These are phyloP conservation scores for Russula foetens DNA, from an alignment of 768 basidiomycete genomes.

Conservation along the genomic window DNA sequence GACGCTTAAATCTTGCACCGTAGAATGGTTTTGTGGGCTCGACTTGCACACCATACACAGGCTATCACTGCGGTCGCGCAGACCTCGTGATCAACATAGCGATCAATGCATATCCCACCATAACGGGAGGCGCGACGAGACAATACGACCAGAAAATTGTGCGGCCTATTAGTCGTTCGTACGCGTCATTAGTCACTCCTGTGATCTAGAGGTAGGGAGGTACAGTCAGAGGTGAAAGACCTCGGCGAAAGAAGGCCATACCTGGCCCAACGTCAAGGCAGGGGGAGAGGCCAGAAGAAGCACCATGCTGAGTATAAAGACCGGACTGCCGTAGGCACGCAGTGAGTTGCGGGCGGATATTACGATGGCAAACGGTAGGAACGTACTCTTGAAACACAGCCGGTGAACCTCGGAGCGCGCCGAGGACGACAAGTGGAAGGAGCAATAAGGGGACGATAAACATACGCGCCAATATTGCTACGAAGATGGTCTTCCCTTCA, in stretches of 20 bases:
- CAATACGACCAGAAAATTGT: constrained; percentile 95
- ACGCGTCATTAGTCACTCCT: constrained; percentile 76
- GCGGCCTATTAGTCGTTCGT: constrained; percentile 82
- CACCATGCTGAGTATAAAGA: constrained; percentile 80
- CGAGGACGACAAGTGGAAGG: constrained; percentile 64
- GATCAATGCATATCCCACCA: constrained; percentile 65
- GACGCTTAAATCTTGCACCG: no score
- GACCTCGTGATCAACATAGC: constrained; percentile 61
- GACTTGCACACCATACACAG: no score
- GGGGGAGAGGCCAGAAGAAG: constrained; percentile 82
- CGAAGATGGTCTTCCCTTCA: constrained; percentile 76
- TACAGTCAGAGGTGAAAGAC: constrained; percentile 28
- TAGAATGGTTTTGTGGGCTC: no score
- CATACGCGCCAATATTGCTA: constrained; percentile 83
- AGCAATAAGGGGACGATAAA: constrained; percentile 71
- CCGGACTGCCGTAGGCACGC: constrained; percentile 70
- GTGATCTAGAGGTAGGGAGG: constrained; percentile 55
- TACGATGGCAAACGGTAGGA: constrained; percentile 1
- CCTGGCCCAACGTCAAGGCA: constrained; percentile 63
- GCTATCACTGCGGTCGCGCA: no score
- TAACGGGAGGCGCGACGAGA: constrained; percentile 79
- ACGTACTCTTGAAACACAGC: constrained; percentile 71
- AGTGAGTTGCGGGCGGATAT: neutral
- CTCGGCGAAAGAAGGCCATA: constrained; percentile 13
- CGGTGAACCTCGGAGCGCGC: constrained; percentile 50